phyloP scores from a whole-genome alignment of 352 stramenopile genomes.

The Phytophthora litchii region DNA sequence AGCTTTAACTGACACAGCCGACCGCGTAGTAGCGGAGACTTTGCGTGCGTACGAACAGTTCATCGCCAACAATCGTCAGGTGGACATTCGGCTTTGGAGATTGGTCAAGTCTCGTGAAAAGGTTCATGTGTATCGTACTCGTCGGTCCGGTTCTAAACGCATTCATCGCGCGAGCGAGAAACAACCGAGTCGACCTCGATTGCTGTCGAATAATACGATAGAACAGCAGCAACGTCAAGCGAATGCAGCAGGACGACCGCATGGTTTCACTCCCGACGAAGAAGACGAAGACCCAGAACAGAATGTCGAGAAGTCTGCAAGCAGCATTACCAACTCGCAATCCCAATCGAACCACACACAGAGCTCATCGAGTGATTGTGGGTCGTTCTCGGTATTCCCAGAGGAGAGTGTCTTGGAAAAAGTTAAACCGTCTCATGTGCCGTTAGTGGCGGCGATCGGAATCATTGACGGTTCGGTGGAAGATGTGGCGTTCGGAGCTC shows the following conservation, averaged over 20 bases:
- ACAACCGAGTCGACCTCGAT: constrained; percentile 40
- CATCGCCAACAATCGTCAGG: constrained; percentile 43
- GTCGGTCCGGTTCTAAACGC: constrained; percentile 34
- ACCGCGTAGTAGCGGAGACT: constrained; percentile 64
- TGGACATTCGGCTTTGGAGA: constrained; percentile 57
- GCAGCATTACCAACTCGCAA: constrained; percentile 18
- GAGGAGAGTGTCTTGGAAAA: constrained; percentile 48
- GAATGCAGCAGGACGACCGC: constrained; percentile 29
- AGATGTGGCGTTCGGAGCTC: constrained; percentile 50
- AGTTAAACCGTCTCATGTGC: constrained; percentile 40
- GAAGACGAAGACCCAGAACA: constrained; percentile 25
- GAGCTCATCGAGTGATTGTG: constrained; percentile 47
- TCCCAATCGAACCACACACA: constrained; percentile 28
- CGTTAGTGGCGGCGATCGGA: constrained; percentile 40
- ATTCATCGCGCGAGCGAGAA: constrained; percentile 32
- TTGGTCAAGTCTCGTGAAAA: constrained; percentile 62
- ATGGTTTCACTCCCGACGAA: constrained; percentile 27
- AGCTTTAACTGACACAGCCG: constrained; percentile 53
- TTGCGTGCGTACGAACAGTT: constrained; percentile 59
- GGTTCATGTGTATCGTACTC: constrained; percentile 62
- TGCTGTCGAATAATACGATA: constrained; percentile 51
- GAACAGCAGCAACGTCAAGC: constrained; percentile 38
- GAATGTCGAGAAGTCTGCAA: constrained; percentile 19
- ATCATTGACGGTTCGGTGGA: constrained; percentile 48
- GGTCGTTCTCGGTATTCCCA: constrained; percentile 43